Evolutionary conservation across 345 rosid genomes (phyloP).

Genomic region (Turritis glabra): DNA sequence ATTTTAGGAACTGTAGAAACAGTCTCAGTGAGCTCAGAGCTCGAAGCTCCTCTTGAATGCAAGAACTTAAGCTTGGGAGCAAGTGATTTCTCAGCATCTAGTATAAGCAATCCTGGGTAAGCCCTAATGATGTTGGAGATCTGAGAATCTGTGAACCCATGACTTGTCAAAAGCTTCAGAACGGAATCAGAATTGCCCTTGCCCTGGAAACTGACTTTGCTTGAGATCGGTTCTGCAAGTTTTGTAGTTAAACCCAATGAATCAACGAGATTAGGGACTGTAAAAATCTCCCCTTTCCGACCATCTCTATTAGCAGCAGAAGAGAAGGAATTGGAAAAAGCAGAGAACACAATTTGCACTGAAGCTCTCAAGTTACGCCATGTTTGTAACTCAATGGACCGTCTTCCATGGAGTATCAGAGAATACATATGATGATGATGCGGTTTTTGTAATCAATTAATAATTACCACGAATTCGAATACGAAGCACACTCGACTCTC

Average conservation of each 20-base stretch:
- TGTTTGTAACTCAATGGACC: neutral
- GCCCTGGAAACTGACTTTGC: neutral
- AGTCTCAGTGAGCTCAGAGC: neutral
- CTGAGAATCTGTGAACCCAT: conserved; percentile 31
- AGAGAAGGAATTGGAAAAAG: neutral
- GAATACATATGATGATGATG: neutral
- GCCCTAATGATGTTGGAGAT: neutral
- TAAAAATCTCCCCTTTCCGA: neutral
- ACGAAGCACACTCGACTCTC: too few species aligned
- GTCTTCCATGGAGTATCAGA: conserved; percentile 2
- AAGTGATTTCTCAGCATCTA: conserved; percentile 7
- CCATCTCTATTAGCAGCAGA: neutral
- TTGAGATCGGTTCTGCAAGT: neutral
- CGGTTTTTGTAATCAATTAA: too few species aligned
- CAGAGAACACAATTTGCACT: neutral
- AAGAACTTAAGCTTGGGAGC: conserved; percentile 35
- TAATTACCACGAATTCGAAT: too few species aligned
- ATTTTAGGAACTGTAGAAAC: conserved; percentile 1
- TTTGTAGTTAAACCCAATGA: conserved; percentile 25
- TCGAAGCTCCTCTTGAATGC: conserved; percentile 22
- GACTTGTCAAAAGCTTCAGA: conserved; percentile 5
- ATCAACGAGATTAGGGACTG: conserved; percentile 1
- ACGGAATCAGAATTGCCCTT: neutral
- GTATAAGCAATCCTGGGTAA: conserved; percentile 4
- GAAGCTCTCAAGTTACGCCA: neutral